Evolutionary conservation across 1,284 basidiomycete genomes (phyloP), one percentile per base, ranked within the genome.

Genomic region (Melampsora americana): DNA sequence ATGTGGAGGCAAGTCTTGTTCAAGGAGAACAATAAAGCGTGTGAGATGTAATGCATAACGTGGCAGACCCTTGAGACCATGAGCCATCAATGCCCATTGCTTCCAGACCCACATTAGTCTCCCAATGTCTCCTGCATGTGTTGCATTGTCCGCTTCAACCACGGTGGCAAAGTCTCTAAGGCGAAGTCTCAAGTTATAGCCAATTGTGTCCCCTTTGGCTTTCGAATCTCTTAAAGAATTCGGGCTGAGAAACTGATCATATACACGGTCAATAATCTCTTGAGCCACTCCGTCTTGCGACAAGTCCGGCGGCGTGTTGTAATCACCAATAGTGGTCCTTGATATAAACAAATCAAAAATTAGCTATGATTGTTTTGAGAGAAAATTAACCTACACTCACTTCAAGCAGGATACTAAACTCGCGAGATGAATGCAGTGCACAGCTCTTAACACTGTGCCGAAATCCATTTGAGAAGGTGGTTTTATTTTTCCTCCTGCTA

Each of bases 21-120:
- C 59, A 3, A 69, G 0, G 14, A 69, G 9, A 2, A 69, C 18
- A 7, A 69, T 20, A 18, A 53, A n/a, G 2, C 35, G 20, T 9
- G 53, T 50, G 14, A 69, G 53, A 44, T 69, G 59, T 1, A 23
- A 35, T 6, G 67, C 50, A 35, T 69, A 69, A 11, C 56, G 9
- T 35, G 28, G n/a, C 5, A 69, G 14, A 0, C 50, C 39, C 6
- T 35, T 50, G 4, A 69, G 9, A 5, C 50, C 23, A 42, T 69
- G 67, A 1, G 48, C 42, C 67, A 69, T 60, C 0, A 60, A 1
- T 9, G 28, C 32, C 67, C 67, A 69, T 26, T 18, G 28, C 50
- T 69, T 69, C 67, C 66, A 69, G 0, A 69, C n/a, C 14, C 35
- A 18, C 11, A 69, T 69, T 30, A 60, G 20, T 2, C 28, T 39